Evolutionary conservation across 139 green algal genomes (phyloP), one percentile per base, ranked within the genome.

Genomic region (Chlamydomonas schloesseri): DNA sequence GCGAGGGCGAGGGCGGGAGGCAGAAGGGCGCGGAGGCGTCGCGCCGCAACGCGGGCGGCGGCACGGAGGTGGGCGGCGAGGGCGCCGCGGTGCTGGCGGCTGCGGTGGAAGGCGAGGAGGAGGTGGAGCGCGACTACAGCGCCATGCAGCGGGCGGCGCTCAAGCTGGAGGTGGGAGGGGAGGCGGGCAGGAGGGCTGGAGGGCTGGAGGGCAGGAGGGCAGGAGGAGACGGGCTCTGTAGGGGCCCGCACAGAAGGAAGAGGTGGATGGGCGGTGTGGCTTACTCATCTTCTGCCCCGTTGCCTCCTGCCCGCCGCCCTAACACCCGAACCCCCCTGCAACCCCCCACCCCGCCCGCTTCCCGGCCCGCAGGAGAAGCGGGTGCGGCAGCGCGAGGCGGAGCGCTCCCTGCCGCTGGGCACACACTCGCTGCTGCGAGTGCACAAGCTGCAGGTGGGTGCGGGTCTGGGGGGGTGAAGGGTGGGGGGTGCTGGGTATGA

Each of bases 61-160:
- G 60, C 57, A n/a, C n/a, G 24, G 76, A 67, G 4, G 75, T 17
- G 73, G 28, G 31, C 76, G 37, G 24, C 37, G 36, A 31, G 15
- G 55, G 75, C 58, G 60, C 37, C 24, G 33, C 23, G 17, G 34
- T 17, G 68, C 33, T 29, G 68, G 57, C 26, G 34, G 57, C 58
- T 28, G 76, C 42, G 60, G 76, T 37, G 26, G 37, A 14, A 57
- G 57, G 33, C 42, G 71, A 83, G 60, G 55, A 73, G 55, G 72
- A 73, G 18, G 71, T 81, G 55, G 21, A 64, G 2, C 71, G 62
- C 37, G 58, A 73, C 71, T 81, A 88, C 20, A 68, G 71, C 23
- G 24, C 82, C 64, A 88, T 88, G 73, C 83, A 88, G 60, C 33
- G 78, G 31, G 78, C 78, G 18, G 64, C 78, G 62, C 64, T 84